A percentile compares a stretch with the other conserved stretches of the same genome.
Evolutionary conservation across 495 filamentous ascomycete genomes (phyloP).

Genomic region (Bombardia bombarda): DNA sequence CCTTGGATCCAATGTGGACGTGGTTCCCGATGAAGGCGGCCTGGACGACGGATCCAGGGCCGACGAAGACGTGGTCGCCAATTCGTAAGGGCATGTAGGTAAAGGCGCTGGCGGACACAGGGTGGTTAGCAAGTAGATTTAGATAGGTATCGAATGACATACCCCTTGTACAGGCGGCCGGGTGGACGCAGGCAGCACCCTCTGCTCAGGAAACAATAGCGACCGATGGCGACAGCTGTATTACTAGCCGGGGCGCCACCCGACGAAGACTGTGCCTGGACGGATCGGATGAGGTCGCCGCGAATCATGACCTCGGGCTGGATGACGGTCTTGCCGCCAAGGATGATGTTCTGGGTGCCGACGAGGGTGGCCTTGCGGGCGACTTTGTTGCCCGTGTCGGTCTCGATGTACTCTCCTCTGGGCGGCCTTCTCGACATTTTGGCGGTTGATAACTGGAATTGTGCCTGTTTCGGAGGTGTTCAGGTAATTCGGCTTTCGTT

Average conservation of each 20-base stretch:
- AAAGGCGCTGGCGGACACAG: conserved; percentile 33
- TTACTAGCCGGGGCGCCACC: conserved; percentile 3
- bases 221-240: neutral
- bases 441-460: conserved; percentile 1
- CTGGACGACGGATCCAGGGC: conserved; percentile 62
- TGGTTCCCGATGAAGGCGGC: conserved; percentile 72
- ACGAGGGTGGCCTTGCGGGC: conserved; percentile 82
- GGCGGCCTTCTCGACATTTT: conserved; percentile 67
- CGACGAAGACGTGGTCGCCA: conserved; percentile 86
- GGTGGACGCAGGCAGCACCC: conserved; percentile 70
- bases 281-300: conserved; percentile 70
- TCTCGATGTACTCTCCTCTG: conserved; percentile 93
- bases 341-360: conserved; percentile 94
- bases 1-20: conserved; percentile 69
- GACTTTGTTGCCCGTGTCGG: conserved; percentile 98
- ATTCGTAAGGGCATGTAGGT: conserved; percentile 83
- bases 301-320: conserved; percentile 86
- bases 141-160: neutral
- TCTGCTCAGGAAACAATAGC: conserved; percentile 56
- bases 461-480: neutral
- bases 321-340: conserved; percentile 92
- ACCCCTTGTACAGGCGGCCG: conserved; percentile 61
- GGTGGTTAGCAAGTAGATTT: neutral
- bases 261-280: conserved; percentile 29
- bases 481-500: no score